Percentiles rank a stretch among this genome's conserved stretches.
Evolutionary conservation across 1,284 basidiomycete species (phyloP).

Genomic region (Xanthoconium separans): DNA sequence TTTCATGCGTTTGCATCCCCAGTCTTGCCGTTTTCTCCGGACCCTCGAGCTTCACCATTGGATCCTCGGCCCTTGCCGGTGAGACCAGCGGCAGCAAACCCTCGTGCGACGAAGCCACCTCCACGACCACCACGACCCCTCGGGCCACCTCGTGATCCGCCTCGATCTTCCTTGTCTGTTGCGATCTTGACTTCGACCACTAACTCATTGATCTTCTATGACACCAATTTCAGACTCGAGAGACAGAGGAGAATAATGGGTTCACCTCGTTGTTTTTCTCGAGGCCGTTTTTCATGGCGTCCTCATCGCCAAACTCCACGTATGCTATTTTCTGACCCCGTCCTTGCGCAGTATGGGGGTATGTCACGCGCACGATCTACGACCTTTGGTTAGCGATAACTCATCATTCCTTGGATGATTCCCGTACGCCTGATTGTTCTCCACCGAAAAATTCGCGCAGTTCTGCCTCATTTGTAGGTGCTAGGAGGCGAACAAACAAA

Average conservation of each 20-base stretch:
- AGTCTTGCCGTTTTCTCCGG: slow-evolving; percentile 28
- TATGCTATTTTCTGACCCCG: slow-evolving; percentile 66
- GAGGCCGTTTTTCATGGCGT: slow-evolving; percentile 74
- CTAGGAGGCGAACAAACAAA: slow-evolving; percentile 74
- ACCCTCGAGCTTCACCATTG: slow-evolving; percentile 30
- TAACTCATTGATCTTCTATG: slow-evolving; percentile 65
- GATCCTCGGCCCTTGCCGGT: slow-evolving; percentile 41
- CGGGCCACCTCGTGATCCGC: slow-evolving; percentile 36
- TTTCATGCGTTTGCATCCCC: slow-evolving; percentile 28
- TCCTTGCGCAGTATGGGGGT: slow-evolving; percentile 49
- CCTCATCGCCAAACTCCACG: slow-evolving; percentile 85
- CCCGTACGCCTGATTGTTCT: slow-evolving; percentile 58
- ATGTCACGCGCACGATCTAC: slow-evolving; percentile 72
- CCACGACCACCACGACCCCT: slow-evolving; percentile 59
- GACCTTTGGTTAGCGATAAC: slow-evolving; percentile 6
- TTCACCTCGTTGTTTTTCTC: slow-evolving; percentile 67
- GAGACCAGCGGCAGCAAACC: slow-evolving; percentile 68
- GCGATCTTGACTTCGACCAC: slow-evolving; percentile 67
- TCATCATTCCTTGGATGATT: not conserved
- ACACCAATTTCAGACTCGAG: slow-evolving; percentile 2
- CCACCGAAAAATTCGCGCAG: slow-evolving; percentile 76
- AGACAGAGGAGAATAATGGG: slow-evolving; percentile 18
- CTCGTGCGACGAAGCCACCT: slow-evolving; percentile 56
- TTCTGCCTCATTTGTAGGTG: slow-evolving; percentile 62
- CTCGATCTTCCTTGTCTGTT: slow-evolving; percentile 56